phyloP scores from a whole-genome alignment of 371 early-diverging fungal genomes.

The Blastocladiella emersonii region DNA sequence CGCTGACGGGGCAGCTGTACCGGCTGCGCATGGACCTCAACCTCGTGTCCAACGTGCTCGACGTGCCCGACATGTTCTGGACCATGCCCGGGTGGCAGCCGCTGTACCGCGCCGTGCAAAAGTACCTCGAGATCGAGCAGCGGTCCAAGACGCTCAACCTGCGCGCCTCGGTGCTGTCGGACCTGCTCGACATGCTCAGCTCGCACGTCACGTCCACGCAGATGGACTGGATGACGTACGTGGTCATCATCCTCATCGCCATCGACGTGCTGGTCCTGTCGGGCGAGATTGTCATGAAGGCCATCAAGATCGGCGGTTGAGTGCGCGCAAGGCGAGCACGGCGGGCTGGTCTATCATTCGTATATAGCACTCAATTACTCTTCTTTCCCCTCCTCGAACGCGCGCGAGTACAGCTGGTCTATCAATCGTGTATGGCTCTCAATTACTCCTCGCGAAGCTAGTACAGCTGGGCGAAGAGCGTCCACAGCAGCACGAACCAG shows the following conservation, averaged over 20 bases:
- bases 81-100: not conserved
- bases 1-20: conserved; percentile 32
- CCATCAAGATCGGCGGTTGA: not conserved
- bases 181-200: conserved; percentile 32
- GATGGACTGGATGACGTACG: conserved; percentile 23
- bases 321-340: too few relatives aligned
- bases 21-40: conserved; percentile 33
- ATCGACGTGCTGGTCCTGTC: conserved; percentile 24
- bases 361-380: too few relatives aligned
- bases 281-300: conserved; percentile 27
- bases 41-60: conserved; percentile 31
- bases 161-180: conserved; percentile 24
- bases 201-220: conserved; percentile 29
- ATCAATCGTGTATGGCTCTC: too few relatives aligned
- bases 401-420: too few relatives aligned
- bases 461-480: not conserved
- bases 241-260: conserved; percentile 27
- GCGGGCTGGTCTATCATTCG: too few relatives aligned
- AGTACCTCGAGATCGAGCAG: conserved; percentile 33
- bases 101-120: conserved; percentile 3
- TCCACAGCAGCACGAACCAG: not conserved
- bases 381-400: too few relatives aligned
- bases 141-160: conserved; percentile 29
- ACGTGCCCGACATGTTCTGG: conserved; percentile 12
- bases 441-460: too few relatives aligned